Evolutionary conservation across 129 eudicot genomes (phyloP).

Genomic region (Chrysanthemum lavandulifolium): DNA sequence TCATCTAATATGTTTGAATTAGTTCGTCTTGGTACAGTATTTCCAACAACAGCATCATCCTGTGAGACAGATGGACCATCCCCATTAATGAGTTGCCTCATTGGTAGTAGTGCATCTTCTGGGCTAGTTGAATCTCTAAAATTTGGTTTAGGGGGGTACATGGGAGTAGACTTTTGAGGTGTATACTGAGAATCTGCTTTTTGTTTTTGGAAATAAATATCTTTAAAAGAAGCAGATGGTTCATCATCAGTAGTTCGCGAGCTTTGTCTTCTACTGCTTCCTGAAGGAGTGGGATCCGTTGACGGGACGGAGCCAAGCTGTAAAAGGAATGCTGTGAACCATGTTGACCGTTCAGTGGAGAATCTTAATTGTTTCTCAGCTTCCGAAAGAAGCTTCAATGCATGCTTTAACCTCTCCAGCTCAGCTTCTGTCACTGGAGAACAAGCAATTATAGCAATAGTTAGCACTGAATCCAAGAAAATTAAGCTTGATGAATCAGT

Average conservation of each 20-base stretch:
- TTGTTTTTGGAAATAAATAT: conserved; percentile 42
- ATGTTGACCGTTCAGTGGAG: conserved; percentile 85
- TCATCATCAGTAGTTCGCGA: conserved; percentile 75
- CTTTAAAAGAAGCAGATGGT: conserved; percentile 56
- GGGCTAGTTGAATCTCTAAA: conserved; percentile 41
- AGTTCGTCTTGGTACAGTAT: conserved; percentile 19
- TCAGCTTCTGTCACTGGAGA: conserved; percentile 72
- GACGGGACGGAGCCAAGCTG: conserved; percentile 82
- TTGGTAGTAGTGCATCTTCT: conserved; percentile 37
- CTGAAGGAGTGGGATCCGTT: conserved; percentile 68
- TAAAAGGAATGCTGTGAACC: conserved; percentile 95
- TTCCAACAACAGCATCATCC: conserved; percentile 38
- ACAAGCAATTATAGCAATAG: conserved; percentile 6
- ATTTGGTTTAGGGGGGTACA: conserved; percentile 31
- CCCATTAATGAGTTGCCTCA: conserved; percentile 38
- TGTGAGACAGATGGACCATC: conserved; percentile 35
- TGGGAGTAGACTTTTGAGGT: conserved; percentile 51
- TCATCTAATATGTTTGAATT: conserved; percentile 54
- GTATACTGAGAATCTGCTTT: conserved; percentile 43
- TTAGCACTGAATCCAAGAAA: background rate
- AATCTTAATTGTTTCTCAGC: conserved; percentile 90
- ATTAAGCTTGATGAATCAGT: background rate
- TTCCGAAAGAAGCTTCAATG: conserved; percentile 86
- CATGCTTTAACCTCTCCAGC: conserved; percentile 73
- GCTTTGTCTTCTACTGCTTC: conserved; percentile 77